Evolutionary conservation across 371 early-diverging fungal genomes (phyloP).

Genomic region (Mycotypha africana): DNA sequence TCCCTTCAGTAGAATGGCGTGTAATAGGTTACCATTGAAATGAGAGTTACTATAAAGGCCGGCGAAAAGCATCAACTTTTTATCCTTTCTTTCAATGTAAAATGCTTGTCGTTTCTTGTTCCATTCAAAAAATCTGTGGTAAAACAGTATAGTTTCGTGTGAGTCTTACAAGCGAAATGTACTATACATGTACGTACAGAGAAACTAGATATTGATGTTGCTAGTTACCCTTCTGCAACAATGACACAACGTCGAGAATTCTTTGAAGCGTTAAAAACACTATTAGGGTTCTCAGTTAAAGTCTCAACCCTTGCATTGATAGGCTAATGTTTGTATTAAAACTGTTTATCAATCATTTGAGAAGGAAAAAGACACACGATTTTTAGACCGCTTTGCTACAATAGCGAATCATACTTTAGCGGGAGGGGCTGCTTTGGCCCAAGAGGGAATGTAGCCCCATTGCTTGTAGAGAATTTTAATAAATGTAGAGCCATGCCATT

Average conservation of each 20-base stretch:
- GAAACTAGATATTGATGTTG: neutral
- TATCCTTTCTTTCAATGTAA: conserved; percentile 54
- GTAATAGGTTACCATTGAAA: too few relatives aligned
- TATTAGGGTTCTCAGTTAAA: conserved; percentile 26
- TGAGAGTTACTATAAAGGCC: conserved; percentile 44
- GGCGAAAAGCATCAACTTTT: conserved; percentile 58
- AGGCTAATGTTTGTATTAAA: conserved; percentile 15
- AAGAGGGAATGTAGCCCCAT: conserved; percentile 66
- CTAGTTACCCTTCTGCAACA: conserved; percentile 56
- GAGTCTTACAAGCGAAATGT: too few relatives aligned
- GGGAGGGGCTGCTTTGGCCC: conserved; percentile 38
- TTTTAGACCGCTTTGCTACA: too few relatives aligned
- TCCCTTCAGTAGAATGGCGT: too few relatives aligned
- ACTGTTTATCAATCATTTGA: too few relatives aligned
- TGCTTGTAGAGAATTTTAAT: too few relatives aligned
- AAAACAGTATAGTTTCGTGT: too few relatives aligned
- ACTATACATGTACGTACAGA: too few relatives aligned
- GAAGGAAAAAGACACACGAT: too few relatives aligned
- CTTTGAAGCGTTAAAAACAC: conserved; percentile 55
- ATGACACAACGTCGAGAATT: conserved; percentile 61
- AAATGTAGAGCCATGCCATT: too few relatives aligned
- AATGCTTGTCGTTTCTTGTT: conserved; percentile 52
- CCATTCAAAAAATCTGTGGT: conserved; percentile 71
- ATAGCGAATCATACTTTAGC: conserved; percentile 24
- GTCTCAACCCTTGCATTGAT: conserved; percentile 71